Conservation (phyloP, 345 rosid species). For the Hypericum androsaemum region DNA sequence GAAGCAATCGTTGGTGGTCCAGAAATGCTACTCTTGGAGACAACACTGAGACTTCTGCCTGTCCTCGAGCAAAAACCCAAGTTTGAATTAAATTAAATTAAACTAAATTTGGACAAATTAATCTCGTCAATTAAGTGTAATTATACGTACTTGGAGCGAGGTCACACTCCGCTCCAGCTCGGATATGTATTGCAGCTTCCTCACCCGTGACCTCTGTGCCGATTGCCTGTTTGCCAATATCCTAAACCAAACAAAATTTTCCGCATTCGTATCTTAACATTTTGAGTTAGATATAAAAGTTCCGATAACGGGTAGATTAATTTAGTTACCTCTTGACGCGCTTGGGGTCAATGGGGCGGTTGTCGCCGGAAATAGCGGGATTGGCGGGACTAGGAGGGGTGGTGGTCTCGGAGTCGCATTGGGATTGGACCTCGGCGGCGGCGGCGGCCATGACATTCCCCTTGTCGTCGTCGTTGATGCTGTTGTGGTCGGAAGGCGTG, state of each 20-base stretch:
- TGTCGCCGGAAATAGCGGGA: not conserved
- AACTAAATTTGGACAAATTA: not conserved
- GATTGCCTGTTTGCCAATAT: conserved; percentile 29
- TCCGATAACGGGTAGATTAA: not conserved
- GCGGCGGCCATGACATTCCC: conserved; percentile 3
- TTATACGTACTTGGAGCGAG: conserved; percentile 20
- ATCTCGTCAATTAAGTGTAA: not conserved
- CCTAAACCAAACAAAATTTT: not conserved
- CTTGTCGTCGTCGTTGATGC: conserved; percentile 26
- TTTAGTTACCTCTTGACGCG: conserved; percentile 22
- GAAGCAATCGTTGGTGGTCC: conserved; percentile 26
- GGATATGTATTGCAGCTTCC: conserved; percentile 28
- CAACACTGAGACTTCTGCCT: conserved; percentile 26
- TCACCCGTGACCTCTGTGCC: conserved; percentile 27
- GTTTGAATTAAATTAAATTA: not conserved
- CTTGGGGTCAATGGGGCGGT: conserved; percentile 20
- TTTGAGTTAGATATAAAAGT: not conserved
- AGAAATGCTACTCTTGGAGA: conserved; percentile 30
- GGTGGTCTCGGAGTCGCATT: conserved; percentile 14
- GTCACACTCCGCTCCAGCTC: conserved; percentile 29
- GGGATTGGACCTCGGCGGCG: conserved; percentile 19
- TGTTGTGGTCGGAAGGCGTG: conserved; percentile 24
- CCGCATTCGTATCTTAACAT: too few species aligned
- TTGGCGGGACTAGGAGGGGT: conserved; percentile 5
- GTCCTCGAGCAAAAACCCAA: not conserved